Evolutionary conservation across 352 stramenopile species (phyloP), one percentile per base, ranked within the genome.

Genomic region (Globisporangium viniferum): DNA sequence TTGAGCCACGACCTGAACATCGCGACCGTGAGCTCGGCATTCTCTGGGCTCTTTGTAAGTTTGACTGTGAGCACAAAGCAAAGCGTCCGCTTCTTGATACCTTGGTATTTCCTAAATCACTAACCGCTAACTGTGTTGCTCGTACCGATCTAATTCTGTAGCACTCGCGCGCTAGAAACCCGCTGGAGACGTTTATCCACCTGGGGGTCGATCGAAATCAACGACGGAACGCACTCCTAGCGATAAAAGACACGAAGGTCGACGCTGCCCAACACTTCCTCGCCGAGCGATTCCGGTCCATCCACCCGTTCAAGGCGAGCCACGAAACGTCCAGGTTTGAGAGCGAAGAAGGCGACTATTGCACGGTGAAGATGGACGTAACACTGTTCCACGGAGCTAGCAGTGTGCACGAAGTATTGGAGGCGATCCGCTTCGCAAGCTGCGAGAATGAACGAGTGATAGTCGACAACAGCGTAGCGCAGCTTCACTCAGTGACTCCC

Each of bases 151-250:
- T 12, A n/a, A 31, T 56, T 33, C 22, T 62, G 67, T 35, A 39
- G 59, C 0, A 68, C 79, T 53, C n/a, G 20, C 27, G 48, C n/a
- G 31, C 29, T 27, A 54, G 48, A 48, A 81, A 73, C 49, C 76
- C 74, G 0, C 70, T 83, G 10, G 70, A 80, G 54, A 81, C 66
- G n/a, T 80, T 78, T 51, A 79, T 81, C 33, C 76, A 83, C 57
- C 61, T 83, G 44, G 79, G 71, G 5, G 58, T 59, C 1, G 69
- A 83, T 59, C 53, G 75, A 22, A 75, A 74, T n/a, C 74, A 81
- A 58, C 64, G 76, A 53, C 51, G 69, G 29, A 56, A 67, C 15
- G 59, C 62, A n/a, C 35, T 83, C 0, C 62, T 81, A 36, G 29
- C 55, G 8, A 36, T 83, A 22, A 75, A 75, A 39, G 74, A 81